Conservation (phyloP, 768 basidiomycete genomes). For the Mycena crocata region DNA sequence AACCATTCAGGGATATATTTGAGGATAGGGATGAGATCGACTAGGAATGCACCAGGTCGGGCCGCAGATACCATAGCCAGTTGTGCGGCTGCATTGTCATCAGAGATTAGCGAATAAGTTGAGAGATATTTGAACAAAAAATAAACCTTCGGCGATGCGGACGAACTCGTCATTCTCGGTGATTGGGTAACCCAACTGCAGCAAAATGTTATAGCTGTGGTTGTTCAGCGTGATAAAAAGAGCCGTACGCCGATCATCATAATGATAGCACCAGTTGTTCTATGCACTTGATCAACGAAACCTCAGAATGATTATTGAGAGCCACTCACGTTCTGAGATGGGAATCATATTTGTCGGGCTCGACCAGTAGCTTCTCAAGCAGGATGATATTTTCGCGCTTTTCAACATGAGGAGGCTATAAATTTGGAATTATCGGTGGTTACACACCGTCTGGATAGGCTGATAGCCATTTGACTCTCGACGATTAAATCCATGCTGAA, state of each 20-base stretch:
- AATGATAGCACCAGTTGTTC: conserved; percentile 33
- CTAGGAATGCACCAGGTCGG: conserved; percentile 50
- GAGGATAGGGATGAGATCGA: conserved; percentile 47
- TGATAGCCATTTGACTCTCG: conserved; percentile 30
- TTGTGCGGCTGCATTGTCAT: conserved; percentile 35
- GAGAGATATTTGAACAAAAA: background rate
- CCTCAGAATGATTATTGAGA: background rate
- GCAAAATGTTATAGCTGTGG: background rate
- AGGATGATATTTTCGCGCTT: conserved; percentile 27
- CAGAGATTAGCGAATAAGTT: background rate
- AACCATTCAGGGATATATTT: conserved; percentile 53
- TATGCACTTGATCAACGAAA: background rate
- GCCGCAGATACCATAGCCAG: conserved; percentile 48
- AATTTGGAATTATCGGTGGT: background rate
- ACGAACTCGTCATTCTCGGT: conserved; percentile 33
- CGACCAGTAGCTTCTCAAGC: conserved; percentile 22
- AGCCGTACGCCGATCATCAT: conserved; percentile 33
- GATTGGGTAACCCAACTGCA: conserved; percentile 28
- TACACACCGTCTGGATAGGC: conserved; percentile 26
- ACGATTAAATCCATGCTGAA: conserved; percentile 29
- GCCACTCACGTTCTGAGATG: conserved; percentile 25
- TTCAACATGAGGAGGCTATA: background rate
- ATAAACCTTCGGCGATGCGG: conserved; percentile 42
- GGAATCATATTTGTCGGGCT: conserved; percentile 22
- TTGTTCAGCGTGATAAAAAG: background rate